Percentiles rank a stretch among this genome's conserved stretches.
Conservation (phyloP, 768 basidiomycete species). For the Auricularia auricula-judae region DNA sequence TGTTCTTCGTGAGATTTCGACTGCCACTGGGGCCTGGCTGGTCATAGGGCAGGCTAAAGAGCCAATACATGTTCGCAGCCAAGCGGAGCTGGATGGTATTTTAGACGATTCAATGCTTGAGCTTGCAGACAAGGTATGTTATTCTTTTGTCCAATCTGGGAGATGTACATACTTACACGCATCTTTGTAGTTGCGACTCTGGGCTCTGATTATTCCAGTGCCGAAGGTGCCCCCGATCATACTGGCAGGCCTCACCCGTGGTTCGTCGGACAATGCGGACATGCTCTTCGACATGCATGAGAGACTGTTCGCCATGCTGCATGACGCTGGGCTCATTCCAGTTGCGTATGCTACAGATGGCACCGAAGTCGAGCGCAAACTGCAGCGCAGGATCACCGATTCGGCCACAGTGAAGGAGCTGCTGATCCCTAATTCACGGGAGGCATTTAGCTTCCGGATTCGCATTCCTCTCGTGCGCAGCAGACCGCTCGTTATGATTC, state of each 20-base stretch:
- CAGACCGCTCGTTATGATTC: slow-evolving; percentile 17
- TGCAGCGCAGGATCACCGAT: slow-evolving; percentile 15
- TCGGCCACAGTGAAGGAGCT: too few species aligned
- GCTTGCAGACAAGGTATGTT: slow-evolving; percentile 11
- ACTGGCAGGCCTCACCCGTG: slow-evolving; percentile 15
- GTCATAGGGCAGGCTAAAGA: slow-evolving; percentile 9
- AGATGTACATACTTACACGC: background rate
- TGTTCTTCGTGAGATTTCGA: slow-evolving; percentile 4
- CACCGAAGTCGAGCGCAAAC: slow-evolving; percentile 18
- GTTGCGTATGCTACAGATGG: slow-evolving; percentile 27
- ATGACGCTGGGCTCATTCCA: slow-evolving; percentile 12
- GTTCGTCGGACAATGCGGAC: background rate
- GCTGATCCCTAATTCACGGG: background rate
- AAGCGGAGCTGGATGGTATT: slow-evolving; percentile 9
- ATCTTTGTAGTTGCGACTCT: slow-evolving; percentile 23
- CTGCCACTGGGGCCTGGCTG: slow-evolving; percentile 2
- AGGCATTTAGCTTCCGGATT: slow-evolving; percentile 3
- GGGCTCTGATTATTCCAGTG: slow-evolving; percentile 20
- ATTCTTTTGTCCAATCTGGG: background rate
- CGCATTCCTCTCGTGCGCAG: slow-evolving; percentile 8
- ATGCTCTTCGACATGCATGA: background rate
- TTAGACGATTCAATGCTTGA: slow-evolving; percentile 8
- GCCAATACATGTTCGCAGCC: slow-evolving; percentile 4
- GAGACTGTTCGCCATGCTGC: background rate
- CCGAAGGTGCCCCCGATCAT: slow-evolving; percentile 26